phyloP scores from a whole-genome alignment of 2,329 filamentous ascomycete species.

The Didymella keratinophila region DNA sequence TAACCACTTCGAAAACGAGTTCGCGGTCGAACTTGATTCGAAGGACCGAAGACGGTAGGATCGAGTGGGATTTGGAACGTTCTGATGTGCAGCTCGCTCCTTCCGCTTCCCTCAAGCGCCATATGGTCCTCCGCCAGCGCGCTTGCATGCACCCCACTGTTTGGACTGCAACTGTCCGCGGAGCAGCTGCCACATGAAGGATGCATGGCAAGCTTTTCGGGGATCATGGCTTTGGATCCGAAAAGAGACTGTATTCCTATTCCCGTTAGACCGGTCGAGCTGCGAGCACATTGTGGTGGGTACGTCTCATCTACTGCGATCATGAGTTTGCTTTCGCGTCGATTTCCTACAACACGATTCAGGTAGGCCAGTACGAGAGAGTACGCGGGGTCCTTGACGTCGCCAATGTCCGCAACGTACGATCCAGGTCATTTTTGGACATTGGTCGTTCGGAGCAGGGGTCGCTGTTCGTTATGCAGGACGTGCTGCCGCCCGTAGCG shows the following conservation, averaged over 20 bases:
- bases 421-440: conserved; percentile 2
- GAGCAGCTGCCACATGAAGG: conserved; percentile 2
- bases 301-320: conserved; percentile 8
- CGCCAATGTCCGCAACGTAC: conserved; percentile 13
- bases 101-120: conserved; percentile 16
- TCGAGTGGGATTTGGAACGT: conserved; percentile 8
- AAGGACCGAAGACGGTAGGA: conserved; percentile 4
- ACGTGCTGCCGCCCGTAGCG: conserved; percentile 19
- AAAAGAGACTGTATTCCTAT: neutral
- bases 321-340: neutral
- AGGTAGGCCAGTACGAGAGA: neutral
- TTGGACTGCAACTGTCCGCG: conserved; percentile 9
- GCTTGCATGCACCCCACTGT: conserved; percentile 17
- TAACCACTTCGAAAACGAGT: neutral
- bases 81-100: conserved; percentile 16
- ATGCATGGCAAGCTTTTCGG: neutral
- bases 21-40: neutral
- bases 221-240: conserved; percentile 7
- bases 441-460: conserved; percentile 8
- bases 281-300: neutral
- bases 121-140: conserved; percentile 6
- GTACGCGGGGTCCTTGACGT: conserved; percentile 11
- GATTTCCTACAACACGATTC: conserved; percentile 6
- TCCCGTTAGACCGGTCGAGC: neutral
- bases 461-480: conserved; percentile 16